Percentiles rank a stretch among this genome's conserved stretches.
Evolutionary conservation across 2,329 filamentous ascomycete genomes (phyloP).

Genomic region (Dendryphion nanum): DNA sequence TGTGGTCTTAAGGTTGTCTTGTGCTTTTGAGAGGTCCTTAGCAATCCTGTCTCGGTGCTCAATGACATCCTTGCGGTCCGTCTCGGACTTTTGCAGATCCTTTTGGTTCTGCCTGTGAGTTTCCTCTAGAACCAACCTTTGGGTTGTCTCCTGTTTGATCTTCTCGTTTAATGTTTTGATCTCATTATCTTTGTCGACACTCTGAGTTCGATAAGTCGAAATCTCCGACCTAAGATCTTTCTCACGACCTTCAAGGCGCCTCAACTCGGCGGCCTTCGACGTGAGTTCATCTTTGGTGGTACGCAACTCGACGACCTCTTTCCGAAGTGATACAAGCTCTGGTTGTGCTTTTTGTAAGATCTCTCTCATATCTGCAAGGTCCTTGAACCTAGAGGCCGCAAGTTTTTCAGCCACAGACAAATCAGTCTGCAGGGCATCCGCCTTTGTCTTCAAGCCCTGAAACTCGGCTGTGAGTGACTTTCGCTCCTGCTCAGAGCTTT

Average conservation of each 20-base stretch:
- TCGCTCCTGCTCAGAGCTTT: slow-evolving; percentile 52
- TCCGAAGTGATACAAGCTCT: slow-evolving; percentile 75
- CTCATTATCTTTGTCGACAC: slow-evolving; percentile 73
- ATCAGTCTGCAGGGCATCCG: slow-evolving; percentile 72
- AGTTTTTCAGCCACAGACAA: slow-evolving; percentile 82
- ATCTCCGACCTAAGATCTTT: slow-evolving; percentile 78
- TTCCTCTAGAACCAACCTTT: slow-evolving; percentile 74
- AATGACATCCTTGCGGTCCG: slow-evolving; percentile 73
- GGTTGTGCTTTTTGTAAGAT: slow-evolving; percentile 81
- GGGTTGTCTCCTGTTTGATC: slow-evolving; percentile 70
- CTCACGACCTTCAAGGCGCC: slow-evolving; percentile 76
- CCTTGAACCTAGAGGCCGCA: slow-evolving; percentile 83
- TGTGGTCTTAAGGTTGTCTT: slow-evolving; percentile 64
- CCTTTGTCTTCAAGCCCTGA: slow-evolving; percentile 69
- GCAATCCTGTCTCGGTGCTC: slow-evolving; percentile 70
- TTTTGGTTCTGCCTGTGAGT: slow-evolving; percentile 70
- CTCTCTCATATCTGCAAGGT: slow-evolving; percentile 76
- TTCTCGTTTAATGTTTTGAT: slow-evolving; percentile 76
- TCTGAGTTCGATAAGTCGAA: slow-evolving; percentile 65
- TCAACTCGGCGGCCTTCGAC: slow-evolving; percentile 62
- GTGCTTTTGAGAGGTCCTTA: slow-evolving; percentile 67
- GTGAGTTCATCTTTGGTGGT: slow-evolving; percentile 71
- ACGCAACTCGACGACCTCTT: slow-evolving; percentile 74
- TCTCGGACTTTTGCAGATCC: slow-evolving; percentile 74
- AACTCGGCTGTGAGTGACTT: slow-evolving; percentile 63